These are phyloP conservation scores for Rhizodiscina lignyota DNA, from an alignment of 495 filamentous ascomycete genomes.

Conservation along the genomic window DNA sequence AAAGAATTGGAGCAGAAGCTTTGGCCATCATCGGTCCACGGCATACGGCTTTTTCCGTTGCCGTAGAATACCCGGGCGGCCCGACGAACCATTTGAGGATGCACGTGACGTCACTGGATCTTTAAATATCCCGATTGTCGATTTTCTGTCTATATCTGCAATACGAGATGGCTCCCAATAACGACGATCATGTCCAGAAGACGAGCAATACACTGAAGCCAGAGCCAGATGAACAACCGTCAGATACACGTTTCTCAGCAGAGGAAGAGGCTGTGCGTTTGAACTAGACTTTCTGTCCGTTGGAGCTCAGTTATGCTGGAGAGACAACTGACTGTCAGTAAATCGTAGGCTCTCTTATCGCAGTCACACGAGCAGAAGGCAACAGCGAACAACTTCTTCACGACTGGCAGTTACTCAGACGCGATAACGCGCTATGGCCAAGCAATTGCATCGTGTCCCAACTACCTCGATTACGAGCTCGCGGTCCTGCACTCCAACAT, in stretches of 20 bases:
- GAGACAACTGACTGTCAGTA: constrained; percentile 18
- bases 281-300: constrained; percentile 1
- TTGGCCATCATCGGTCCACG: too few relatives aligned
- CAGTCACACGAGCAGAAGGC: constrained; percentile 62
- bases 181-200: too few relatives aligned
- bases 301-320: too few relatives aligned
- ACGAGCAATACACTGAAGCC: constrained; percentile 4
- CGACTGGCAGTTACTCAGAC: constrained; percentile 51
- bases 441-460: constrained; percentile 66
- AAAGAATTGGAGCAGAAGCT: too few relatives aligned
- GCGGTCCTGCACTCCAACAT: constrained; percentile 80
- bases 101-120: too few relatives aligned
- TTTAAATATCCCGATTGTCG: too few relatives aligned
- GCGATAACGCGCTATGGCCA: constrained; percentile 84
- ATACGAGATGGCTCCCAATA: too few relatives aligned
- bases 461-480: constrained; percentile 78
- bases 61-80: too few relatives aligned
- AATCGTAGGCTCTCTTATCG: constrained; percentile 47
- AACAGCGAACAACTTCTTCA: constrained; percentile 65
- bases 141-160: too few relatives aligned
- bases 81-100: too few relatives aligned
- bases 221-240: constrained; percentile 2
- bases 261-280: constrained; percentile 58
- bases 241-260: constrained; percentile 37
- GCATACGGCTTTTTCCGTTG: too few relatives aligned